A percentile compares a stretch with the other conserved stretches of the same genome.
Conservation (phyloP, 441 rosid species). For the Populus hybrid region DNA sequence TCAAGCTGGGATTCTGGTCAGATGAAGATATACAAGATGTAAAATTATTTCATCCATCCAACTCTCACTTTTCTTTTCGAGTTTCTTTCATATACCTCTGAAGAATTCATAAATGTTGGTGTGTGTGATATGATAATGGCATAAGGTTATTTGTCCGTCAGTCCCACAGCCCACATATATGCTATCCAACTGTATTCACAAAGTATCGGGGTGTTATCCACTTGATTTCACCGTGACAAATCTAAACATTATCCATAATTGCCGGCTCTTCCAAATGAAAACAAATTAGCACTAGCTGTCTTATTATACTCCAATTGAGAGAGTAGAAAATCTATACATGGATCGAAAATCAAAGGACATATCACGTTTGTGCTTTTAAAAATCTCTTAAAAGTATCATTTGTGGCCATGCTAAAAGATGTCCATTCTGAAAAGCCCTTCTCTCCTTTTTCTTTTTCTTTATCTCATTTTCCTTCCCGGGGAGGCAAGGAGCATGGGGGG, state of each 20-base stretch:
- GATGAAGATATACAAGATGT: slow-evolving; percentile 66
- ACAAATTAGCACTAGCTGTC: neutral
- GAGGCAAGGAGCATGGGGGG: too few species aligned
- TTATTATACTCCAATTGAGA: neutral
- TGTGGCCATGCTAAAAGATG: neutral
- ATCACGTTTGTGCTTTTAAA: neutral
- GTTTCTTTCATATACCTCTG: neutral
- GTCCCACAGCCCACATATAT: neutral
- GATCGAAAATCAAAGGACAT: neutral
- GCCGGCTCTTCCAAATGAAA: neutral
- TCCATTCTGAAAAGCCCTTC: too few species aligned
- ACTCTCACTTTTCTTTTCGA: neutral
- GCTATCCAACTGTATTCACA: slow-evolving; percentile 33
- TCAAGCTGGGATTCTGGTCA: slow-evolving; percentile 49
- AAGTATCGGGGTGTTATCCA: slow-evolving; percentile 24
- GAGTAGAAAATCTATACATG: neutral
- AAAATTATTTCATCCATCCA: slow-evolving; percentile 9
- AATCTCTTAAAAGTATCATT: neutral
- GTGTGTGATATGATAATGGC: neutral
- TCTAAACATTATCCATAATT: neutral
- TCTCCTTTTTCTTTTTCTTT: neutral
- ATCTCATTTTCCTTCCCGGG: too few species aligned
- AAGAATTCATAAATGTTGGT: neutral
- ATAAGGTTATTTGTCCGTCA: neutral
- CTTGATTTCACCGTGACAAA: neutral